Conservation (phyloP, 257 asterid species). For the Nicotiana sylvestris region DNA sequence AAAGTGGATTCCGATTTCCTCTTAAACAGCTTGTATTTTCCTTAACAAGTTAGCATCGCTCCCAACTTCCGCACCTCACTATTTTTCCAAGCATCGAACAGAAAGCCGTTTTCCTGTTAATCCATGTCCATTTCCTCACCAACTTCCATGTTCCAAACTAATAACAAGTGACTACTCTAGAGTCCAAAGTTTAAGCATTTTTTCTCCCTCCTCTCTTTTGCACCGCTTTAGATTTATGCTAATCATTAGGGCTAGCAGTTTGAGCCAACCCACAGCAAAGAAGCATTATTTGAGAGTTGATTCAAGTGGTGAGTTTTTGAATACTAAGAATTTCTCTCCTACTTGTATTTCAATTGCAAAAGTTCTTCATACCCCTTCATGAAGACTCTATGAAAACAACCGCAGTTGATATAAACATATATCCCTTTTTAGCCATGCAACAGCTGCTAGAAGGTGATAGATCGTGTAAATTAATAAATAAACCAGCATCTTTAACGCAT, state of each 20-base stretch:
- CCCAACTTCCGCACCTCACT: not conserved
- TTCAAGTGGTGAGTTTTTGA: too few relatives aligned
- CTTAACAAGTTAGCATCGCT: not conserved
- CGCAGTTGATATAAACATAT: not conserved
- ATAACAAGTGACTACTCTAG: not conserved
- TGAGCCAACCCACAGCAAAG: too few relatives aligned
- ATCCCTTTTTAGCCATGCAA: not conserved
- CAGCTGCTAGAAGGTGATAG: not conserved
- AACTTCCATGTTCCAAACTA: not conserved
- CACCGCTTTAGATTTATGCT: too few relatives aligned
- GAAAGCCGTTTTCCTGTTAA: not conserved
- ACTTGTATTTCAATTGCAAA: not conserved
- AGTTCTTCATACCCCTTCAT: not conserved
- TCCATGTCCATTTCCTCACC: not conserved
- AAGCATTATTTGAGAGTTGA: too few relatives aligned
- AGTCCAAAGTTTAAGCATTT: not conserved
- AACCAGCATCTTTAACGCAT: not conserved
- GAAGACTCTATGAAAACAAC: not conserved
- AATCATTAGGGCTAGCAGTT: too few relatives aligned
- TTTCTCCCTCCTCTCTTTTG: not conserved
- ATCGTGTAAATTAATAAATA: not conserved
- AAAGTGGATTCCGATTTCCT: too few relatives aligned
- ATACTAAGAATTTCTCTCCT: too few relatives aligned
- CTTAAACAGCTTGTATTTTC: too few relatives aligned
- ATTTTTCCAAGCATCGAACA: not conserved